phyloP scores from a whole-genome alignment of 139 green algal species.

The Coelastrella sp. region DNA sequence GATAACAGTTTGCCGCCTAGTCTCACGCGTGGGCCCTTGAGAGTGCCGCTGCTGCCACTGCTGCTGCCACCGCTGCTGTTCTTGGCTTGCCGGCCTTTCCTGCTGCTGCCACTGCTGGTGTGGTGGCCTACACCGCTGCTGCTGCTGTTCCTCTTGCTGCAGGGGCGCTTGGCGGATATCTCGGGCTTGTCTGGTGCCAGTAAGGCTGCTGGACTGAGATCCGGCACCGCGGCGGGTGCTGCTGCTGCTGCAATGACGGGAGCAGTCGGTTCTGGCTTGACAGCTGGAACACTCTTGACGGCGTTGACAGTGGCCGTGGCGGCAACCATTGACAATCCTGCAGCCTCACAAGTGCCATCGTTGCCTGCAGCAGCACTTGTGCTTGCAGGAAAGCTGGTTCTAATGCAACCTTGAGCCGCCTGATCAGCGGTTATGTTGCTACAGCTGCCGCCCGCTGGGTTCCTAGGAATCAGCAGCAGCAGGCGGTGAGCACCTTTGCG shows the following conservation, averaged over 20 bases:
- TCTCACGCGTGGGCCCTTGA: neutral
- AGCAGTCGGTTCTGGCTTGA: neutral
- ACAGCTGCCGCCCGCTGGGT: too few species aligned
- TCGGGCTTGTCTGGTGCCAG: neutral
- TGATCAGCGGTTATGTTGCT: too few species aligned
- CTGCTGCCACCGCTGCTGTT: slow-evolving; percentile 2
- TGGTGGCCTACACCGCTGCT: neutral
- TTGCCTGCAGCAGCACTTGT: neutral
- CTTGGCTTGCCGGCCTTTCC: neutral
- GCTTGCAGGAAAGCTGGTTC: neutral
- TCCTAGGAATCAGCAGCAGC: neutral
- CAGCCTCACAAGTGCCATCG: too few species aligned
- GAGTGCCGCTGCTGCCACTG: neutral
- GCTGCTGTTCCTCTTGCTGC: neutral
- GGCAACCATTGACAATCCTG: neutral
- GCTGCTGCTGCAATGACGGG: neutral
- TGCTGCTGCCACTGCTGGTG: neutral
- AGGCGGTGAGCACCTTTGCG: neutral
- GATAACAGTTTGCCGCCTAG: slow-evolving; percentile 18
- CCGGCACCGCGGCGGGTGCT: neutral
- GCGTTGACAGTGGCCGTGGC: neutral
- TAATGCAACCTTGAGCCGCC: neutral
- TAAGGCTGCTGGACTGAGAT: neutral
- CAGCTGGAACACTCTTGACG: neutral
- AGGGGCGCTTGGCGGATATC: neutral